Conservation (phyloP, 208 protist genomes). For the Trypanosoma cruzi region DNA sequence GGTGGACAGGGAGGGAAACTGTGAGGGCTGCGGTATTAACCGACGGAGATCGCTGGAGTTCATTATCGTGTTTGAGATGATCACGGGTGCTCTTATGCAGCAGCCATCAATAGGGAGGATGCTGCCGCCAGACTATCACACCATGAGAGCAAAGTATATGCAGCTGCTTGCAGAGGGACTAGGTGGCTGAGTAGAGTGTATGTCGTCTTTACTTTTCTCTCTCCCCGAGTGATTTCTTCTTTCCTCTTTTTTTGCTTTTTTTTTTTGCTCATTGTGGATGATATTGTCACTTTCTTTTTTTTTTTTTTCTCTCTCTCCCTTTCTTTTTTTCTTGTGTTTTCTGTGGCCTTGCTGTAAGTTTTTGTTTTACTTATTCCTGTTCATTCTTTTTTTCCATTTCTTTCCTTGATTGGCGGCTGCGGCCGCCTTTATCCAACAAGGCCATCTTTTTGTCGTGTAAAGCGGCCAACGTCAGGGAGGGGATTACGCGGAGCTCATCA, state of each 20-base stretch:
- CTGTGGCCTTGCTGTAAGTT: background rate
- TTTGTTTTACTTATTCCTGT: background rate
- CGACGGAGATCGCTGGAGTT: slow-evolving; percentile 21
- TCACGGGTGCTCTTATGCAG: slow-evolving; percentile 6
- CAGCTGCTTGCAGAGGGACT: slow-evolving; percentile 6
- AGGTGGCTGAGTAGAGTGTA: background rate
- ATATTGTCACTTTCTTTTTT: background rate
- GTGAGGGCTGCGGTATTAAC: background rate
- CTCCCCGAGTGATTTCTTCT: background rate
- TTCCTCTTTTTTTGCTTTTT: background rate
- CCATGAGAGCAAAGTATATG: slow-evolving; percentile 21
- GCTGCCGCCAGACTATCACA: slow-evolving; percentile 2
- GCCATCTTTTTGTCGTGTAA: too few relatives aligned
- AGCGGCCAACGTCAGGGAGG: too few relatives aligned
- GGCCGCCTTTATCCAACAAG: background rate
- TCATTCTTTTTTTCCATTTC: background rate
- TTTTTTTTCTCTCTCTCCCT: too few relatives aligned
- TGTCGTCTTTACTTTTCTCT: background rate
- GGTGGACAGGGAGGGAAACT: slow-evolving; percentile 20
- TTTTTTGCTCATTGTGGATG: background rate
- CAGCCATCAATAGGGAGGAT: background rate
- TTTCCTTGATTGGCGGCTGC: background rate
- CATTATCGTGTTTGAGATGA: slow-evolving; percentile 24
- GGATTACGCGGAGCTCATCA: background rate
- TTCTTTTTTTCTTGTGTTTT: slow-evolving; percentile 1